Evolutionary conservation across 2,329 filamentous ascomycete genomes (phyloP).

Genomic region (Colletotrichum chlorophyti): DNA sequence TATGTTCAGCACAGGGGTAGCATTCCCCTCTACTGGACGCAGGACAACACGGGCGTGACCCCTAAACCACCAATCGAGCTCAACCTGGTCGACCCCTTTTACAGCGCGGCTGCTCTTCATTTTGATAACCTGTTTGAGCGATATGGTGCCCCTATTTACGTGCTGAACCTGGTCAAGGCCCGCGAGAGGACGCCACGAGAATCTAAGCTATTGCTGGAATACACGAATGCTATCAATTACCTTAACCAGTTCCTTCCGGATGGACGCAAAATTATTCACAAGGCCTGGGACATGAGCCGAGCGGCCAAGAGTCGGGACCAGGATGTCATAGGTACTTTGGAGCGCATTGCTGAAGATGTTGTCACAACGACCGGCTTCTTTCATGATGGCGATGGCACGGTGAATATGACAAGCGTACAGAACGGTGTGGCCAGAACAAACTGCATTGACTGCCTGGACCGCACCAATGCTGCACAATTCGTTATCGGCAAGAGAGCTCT

Average conservation of each 20-base stretch:
- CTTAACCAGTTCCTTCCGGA: conserved; percentile 91
- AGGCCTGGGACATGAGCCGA: conserved; percentile 97
- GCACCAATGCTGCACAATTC: conserved; percentile 97
- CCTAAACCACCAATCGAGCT: conserved; percentile 97
- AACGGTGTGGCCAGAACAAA: conserved; percentile 95
- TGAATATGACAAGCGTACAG: conserved; percentile 73
- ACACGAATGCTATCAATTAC: conserved; percentile 85
- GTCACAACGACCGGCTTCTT: conserved; percentile 90
- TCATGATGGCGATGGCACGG: conserved; percentile 81
- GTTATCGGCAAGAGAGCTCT: conserved; percentile 95
- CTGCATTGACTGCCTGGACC: conserved; percentile 96
- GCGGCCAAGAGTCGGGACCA: conserved; percentile 91
- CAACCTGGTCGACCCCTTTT: conserved; percentile 96
- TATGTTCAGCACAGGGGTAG: conserved; percentile 97
- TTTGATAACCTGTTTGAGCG: conserved; percentile 94
- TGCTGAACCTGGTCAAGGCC: conserved; percentile 88
- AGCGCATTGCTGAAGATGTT: conserved; percentile 87
- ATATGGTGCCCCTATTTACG: conserved; percentile 92
- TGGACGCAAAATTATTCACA: conserved; percentile 87
- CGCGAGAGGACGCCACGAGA: conserved; percentile 89
- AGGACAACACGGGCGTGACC: conserved; percentile 92
- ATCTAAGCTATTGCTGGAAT: conserved; percentile 88
- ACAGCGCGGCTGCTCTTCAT: conserved; percentile 88
- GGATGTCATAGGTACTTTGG: conserved; percentile 92
- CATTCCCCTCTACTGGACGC: conserved; percentile 96